phyloP scores from a whole-genome alignment of 2,329 filamentous ascomycete genomes.

The Aurifilum marmelostoma region DNA sequence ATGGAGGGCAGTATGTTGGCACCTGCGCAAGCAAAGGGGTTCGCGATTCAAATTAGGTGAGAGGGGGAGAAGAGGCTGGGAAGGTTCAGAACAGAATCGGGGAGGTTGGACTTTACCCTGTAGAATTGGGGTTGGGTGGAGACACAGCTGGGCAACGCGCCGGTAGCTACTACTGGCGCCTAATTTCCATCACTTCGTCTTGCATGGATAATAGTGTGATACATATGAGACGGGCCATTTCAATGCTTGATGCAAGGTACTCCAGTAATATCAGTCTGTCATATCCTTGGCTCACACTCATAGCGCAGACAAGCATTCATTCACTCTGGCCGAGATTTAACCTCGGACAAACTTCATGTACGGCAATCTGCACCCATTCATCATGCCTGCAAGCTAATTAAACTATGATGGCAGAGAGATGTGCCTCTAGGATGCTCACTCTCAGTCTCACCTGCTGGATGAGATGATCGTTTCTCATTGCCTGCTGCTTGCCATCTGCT shows the following conservation, averaged over 20 bases:
- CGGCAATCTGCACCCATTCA: background rate
- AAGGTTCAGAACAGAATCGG: conserved; percentile 22
- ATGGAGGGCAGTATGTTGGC: background rate
- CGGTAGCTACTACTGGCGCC: conserved; percentile 8
- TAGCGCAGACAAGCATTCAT: background rate
- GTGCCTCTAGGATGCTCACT: background rate
- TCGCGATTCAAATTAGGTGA: conserved; percentile 6
- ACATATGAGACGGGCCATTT: too few species aligned
- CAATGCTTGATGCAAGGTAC: too few species aligned
- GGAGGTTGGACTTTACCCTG: conserved; percentile 29
- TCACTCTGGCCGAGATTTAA: conserved; percentile 2
- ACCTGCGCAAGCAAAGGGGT: background rate
- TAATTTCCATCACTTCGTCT: conserved; percentile 16
- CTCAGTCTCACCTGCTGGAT: background rate
- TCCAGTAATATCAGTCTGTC: background rate
- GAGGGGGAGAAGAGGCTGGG: conserved; percentile 16
- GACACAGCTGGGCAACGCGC: conserved; percentile 21
- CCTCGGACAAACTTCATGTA: conserved; percentile 6
- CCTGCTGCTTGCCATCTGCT: background rate
- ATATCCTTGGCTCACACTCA: background rate
- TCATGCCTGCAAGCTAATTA: background rate
- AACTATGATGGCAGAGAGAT: background rate
- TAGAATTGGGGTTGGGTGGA: conserved; percentile 21
- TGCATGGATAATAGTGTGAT: background rate
- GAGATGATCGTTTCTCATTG: background rate